A percentile compares a stretch with the other conserved stretches of the same genome.
Conservation (phyloP, 176 grass and related monocot species). For the Bonia amplexicaulis region DNA sequence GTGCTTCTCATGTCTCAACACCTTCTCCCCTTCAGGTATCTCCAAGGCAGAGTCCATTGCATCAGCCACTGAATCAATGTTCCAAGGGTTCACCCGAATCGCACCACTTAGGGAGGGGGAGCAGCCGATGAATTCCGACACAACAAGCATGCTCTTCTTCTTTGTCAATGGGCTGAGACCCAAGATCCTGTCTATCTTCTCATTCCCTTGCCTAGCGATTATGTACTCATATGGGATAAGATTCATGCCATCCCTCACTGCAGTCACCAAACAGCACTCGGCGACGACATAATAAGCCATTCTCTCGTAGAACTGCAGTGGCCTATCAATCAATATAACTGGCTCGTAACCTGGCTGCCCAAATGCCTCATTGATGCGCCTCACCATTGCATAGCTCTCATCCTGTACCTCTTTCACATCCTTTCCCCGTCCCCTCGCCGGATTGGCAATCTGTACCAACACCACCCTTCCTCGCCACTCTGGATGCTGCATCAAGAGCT, state of each 20-base stretch:
- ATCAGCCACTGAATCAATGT: constrained; percentile 77
- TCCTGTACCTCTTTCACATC: constrained; percentile 85
- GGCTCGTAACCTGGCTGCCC: constrained; percentile 70
- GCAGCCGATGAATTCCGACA: constrained; percentile 89
- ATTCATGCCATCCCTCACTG: constrained; percentile 96
- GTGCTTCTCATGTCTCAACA: constrained; percentile 79
- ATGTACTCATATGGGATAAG: constrained; percentile 92
- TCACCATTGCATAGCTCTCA: constrained; percentile 86
- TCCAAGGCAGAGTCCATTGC: constrained; percentile 83
- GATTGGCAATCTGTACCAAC: constrained; percentile 95
- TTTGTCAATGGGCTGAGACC: constrained; percentile 35
- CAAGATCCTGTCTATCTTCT: constrained; percentile 55
- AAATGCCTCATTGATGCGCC: constrained; percentile 70
- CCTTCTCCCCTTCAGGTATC: constrained; percentile 71
- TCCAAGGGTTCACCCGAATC: constrained; percentile 88
- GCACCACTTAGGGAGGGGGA: constrained; percentile 87
- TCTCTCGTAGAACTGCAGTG: constrained; percentile 83
- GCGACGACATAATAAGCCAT: constrained; percentile 93
- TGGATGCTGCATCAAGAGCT: constrained; percentile 68
- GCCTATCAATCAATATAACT: constrained; percentile 70
- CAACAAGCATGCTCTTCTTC: constrained; percentile 90
- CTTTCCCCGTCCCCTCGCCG: constrained; percentile 74
- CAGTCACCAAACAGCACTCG: constrained; percentile 88
- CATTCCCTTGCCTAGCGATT: constrained; percentile 81
- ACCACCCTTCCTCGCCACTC: constrained; percentile 70